These are phyloP conservation scores for Penicillium egyptiacum DNA, from an alignment of 495 filamentous ascomycete genomes.

Conservation along the genomic window DNA sequence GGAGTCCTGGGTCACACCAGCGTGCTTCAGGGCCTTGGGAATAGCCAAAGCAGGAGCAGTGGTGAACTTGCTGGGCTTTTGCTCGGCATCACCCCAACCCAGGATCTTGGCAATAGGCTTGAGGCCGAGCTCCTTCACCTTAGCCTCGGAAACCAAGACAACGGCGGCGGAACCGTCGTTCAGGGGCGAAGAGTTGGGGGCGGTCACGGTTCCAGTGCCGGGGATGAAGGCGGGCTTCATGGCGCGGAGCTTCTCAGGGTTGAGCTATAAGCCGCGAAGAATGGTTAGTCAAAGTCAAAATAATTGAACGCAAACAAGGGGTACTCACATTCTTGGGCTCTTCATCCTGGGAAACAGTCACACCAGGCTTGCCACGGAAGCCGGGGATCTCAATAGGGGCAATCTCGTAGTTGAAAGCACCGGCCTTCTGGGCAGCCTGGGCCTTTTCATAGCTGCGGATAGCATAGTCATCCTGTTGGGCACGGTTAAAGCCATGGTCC, in stretches of 20 bases:
- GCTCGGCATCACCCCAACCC: conserved; percentile 93
- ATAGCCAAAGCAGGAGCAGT: conserved; percentile 93
- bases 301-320: background rate
- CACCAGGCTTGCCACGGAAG: conserved; percentile 83
- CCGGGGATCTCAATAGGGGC: conserved; percentile 84
- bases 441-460: conserved; percentile 90
- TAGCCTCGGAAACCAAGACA: conserved; percentile 86
- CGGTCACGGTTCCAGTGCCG: conserved; percentile 81
- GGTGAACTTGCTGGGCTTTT: conserved; percentile 90
- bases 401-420: conserved; percentile 82
- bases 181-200: conserved; percentile 95
- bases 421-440: conserved; percentile 75
- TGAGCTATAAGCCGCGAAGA: conserved; percentile 57
- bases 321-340: conserved; percentile 81
- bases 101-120: conserved; percentile 93
- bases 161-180: conserved; percentile 91
- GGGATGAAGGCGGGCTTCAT: conserved; percentile 86
- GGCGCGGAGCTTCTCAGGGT: conserved; percentile 81
- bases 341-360: conserved; percentile 81
- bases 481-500: conserved; percentile 76
- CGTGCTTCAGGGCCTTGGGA: conserved; percentile 93
- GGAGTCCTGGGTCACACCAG: conserved; percentile 67
- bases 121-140: conserved; percentile 81
- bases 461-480: conserved; percentile 89
- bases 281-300: conserved; percentile 13